Evolutionary conservation across 108 stramenopile genomes (phyloP).

Genomic region (Seminavis robusta): DNA sequence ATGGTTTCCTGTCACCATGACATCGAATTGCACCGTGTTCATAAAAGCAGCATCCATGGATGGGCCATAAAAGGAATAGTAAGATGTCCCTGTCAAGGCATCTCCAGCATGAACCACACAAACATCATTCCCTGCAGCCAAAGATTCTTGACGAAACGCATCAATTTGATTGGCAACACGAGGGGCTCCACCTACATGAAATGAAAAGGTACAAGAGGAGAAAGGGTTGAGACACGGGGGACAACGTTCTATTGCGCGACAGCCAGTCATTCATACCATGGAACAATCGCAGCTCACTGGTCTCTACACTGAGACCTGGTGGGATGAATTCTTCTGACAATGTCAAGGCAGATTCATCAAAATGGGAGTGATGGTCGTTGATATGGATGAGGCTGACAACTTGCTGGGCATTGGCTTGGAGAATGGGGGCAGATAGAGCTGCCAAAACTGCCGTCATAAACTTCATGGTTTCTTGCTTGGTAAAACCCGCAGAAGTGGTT

Average conservation of each 20-base stretch:
- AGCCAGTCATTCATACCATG: neutral
- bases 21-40: constrained; percentile 42
- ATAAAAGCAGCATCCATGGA: constrained; percentile 43
- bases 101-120: constrained; percentile 58
- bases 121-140: constrained; percentile 12
- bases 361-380: constrained; percentile 54
- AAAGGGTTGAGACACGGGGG: too few relatives aligned
- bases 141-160: neutral
- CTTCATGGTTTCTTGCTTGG: too few relatives aligned
- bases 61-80: constrained; percentile 36
- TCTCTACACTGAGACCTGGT: neutral
- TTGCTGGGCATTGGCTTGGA: too few relatives aligned
- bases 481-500: too few relatives aligned
- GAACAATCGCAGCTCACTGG: constrained; percentile 7
- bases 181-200: constrained; percentile 13
- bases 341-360: constrained; percentile 17
- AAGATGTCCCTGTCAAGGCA: constrained; percentile 45
- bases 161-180: too few relatives aligned
- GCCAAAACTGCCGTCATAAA: too few relatives aligned
- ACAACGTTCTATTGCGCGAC: too few relatives aligned
- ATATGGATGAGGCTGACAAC: constrained; percentile 40
- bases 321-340: constrained; percentile 2
- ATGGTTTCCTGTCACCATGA: constrained; percentile 47
- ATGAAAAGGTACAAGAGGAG: too few relatives aligned
- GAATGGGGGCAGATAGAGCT: too few relatives aligned